Evolutionary conservation across 208 protist species (phyloP), one percentile per base, ranked within the genome.

Genomic region (Phytomonas sp.): DNA sequence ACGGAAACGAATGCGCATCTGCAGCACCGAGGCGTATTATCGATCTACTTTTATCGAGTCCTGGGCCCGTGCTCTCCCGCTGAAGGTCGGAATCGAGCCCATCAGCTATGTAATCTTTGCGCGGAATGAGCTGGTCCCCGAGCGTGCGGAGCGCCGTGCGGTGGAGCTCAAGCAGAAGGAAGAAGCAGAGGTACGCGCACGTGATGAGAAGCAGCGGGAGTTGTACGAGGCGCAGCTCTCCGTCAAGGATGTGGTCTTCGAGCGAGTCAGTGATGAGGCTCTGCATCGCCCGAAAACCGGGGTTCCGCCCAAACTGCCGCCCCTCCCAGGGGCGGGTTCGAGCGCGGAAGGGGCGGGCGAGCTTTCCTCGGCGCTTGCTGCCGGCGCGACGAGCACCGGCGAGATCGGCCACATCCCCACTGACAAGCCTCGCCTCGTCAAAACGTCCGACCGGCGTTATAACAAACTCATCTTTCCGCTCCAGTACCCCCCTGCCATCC

Each of bases 241-340:
- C n/a, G 68, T 95, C 37, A 90, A 92, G 67, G 89, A 95, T 63
- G 83, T 92, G 9, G 89, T 95, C 7, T 92, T 92, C 72, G 89
- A 95, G 71, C 89, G 89, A 0, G 67, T 95, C 29, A 92, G 86
- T 62, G 89, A 95, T 30, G 86, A 95, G 74, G 89, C 85, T 1
- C 75, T 95, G 37, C 86, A 92, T 73, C 83, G 83, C 15, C 86
- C 86, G 7, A 66, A 81, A 0, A 94, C 74, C 0, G 89, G 83
- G n/a, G 84, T 82, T 17, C 89, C 89, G 6, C 63, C 76, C 20
- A 88, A 89, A 72, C 70, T 87, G 28, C 62, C 69, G 46, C 67
- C 51, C 6, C 6, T 75, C 43, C 62, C 66, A 40, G 64, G 32
- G 28, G 40, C 8, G 0, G 62, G 17, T 9, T 26, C 0, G 15